A percentile compares a stretch with the other conserved stretches of the same genome.
These are phyloP conservation scores for Crithidia fasciculata DNA, from an alignment of 208 protist species.

Conservation along the genomic window DNA sequence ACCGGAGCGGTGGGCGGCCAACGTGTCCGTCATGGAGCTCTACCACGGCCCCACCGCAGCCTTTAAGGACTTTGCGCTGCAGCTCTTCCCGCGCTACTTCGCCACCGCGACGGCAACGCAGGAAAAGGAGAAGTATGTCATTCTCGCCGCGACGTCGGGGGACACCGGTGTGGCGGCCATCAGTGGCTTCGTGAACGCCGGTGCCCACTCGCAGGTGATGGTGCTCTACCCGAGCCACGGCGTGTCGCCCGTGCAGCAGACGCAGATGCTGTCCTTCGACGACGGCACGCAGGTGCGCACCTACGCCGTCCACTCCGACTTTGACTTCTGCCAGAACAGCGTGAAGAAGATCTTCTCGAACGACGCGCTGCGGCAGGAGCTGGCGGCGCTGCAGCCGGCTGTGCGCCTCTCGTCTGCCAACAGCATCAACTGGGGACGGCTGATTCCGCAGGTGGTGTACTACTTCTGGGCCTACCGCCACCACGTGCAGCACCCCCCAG, in stretches of 20 bases:
- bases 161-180: constrained; percentile 91
- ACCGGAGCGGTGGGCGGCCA: constrained; percentile 36
- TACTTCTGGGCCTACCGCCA: constrained; percentile 96
- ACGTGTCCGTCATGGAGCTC: constrained; percentile 77
- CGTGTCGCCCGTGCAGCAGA: constrained; percentile 85
- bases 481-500: constrained; percentile 52
- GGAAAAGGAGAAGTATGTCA: constrained; percentile 57
- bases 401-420: constrained; percentile 94
- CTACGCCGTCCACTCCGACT: constrained; percentile 76
- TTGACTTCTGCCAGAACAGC: constrained; percentile 93
- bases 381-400: constrained; percentile 42
- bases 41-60: constrained; percentile 91
- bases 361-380: constrained; percentile 58
- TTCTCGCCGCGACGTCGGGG: constrained; percentile 90
- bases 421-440: constrained; percentile 98
- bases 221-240: constrained; percentile 87
- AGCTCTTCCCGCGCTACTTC: constrained; percentile 91
- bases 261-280: constrained; percentile 89
- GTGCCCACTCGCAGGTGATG: constrained; percentile 73
- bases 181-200: constrained; percentile 81
- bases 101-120: constrained; percentile 39
- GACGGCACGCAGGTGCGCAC: constrained; percentile 71
- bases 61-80: constrained; percentile 93
- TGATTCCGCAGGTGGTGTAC: constrained; percentile 96
- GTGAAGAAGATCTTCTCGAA: constrained; percentile 94